A percentile compares a stretch with the other conserved stretches of the same genome.
Evolutionary conservation across 345 rosid genomes (phyloP).

Genomic region (Murraya paniculata): DNA sequence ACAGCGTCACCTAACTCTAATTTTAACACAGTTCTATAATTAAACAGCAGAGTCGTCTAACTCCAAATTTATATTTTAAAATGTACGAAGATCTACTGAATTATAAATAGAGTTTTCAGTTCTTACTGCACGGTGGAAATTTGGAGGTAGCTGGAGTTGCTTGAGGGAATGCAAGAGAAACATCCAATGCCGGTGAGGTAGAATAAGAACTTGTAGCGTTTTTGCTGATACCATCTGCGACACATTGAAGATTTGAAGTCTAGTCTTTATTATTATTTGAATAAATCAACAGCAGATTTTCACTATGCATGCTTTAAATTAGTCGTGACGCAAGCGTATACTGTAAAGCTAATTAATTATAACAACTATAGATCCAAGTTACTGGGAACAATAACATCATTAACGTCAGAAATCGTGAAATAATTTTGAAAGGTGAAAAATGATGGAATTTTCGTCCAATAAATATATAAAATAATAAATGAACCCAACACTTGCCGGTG

Average conservation of each 20-base stretch:
- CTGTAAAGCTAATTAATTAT: too few relatives aligned
- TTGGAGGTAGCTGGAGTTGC: slow-evolving; percentile 76
- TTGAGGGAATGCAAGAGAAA: slow-evolving; percentile 91
- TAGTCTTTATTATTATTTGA: neutral
- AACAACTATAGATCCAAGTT: too few relatives aligned
- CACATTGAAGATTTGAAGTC: slow-evolving; percentile 1
- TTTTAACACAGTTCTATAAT: too few relatives aligned
- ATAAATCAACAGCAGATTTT: neutral
- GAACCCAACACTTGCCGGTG: too few relatives aligned
- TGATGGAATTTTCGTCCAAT: too few relatives aligned
- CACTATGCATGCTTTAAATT: too few relatives aligned
- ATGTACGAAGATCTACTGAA: neutral
- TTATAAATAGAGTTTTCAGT: too few relatives aligned
- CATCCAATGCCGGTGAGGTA: slow-evolving; percentile 60
- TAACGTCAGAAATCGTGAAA: too few relatives aligned
- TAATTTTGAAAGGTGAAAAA: too few relatives aligned
- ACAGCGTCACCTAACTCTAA: neutral
- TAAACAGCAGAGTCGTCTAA: neutral
- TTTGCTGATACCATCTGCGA: neutral
- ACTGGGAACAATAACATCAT: too few relatives aligned
- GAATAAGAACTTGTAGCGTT: slow-evolving; percentile 43
- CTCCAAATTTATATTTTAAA: slow-evolving; percentile 17
- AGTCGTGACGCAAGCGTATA: too few relatives aligned
- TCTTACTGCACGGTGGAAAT: slow-evolving; percentile 77
- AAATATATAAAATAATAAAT: too few relatives aligned